A percentile compares a stretch with the other conserved stretches of the same genome.
Evolutionary conservation across 345 rosid species (phyloP).

Genomic region (Ailanthus altissimus): DNA sequence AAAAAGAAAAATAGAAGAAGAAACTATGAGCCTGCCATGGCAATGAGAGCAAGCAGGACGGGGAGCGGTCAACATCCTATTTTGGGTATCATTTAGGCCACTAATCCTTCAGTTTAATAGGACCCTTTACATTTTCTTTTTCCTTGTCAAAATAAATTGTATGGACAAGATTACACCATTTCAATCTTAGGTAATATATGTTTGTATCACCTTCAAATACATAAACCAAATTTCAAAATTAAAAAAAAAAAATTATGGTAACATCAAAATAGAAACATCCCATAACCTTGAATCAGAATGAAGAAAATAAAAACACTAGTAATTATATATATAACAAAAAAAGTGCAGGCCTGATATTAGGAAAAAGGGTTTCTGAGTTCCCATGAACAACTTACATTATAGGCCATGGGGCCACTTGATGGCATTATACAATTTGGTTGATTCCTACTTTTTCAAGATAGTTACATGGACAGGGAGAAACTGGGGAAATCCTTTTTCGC

Average conservation of each 20-base stretch:
- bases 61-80: slow-evolving; percentile 13
- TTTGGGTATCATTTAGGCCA: not conserved
- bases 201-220: not conserved
- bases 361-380: no score
- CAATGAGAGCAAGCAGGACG: not conserved
- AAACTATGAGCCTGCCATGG: not conserved
- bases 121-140: not conserved
- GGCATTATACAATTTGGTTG: no score
- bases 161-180: not conserved
- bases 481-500: not conserved
- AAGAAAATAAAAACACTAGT: no score
- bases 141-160: not conserved
- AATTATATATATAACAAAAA: no score
- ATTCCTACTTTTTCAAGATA: not conserved
- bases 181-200: not conserved
- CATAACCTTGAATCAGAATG: no score
- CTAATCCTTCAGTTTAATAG: slow-evolving; percentile 1
- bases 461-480: not conserved
- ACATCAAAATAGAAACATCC: no score
- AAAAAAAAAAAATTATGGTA: no score
- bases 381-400: no score
- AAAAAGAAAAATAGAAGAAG: not conserved
- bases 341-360: not conserved
- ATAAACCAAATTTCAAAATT: no score
- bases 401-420: no score